Base-by-base conservation (phyloP, 176 grass and related monocot genomes). In the Carex kokanica region DNA sequence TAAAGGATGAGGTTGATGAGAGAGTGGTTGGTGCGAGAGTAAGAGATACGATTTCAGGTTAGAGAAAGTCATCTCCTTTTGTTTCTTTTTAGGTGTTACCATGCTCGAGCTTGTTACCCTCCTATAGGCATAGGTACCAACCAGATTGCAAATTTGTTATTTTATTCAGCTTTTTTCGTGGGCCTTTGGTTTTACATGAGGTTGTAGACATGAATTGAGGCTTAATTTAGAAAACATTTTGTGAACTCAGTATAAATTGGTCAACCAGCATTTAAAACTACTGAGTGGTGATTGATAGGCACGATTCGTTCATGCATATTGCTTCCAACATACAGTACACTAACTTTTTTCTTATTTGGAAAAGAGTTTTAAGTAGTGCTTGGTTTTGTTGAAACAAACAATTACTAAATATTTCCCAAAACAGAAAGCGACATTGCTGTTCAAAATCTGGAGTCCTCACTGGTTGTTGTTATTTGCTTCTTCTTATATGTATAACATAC, bases 1-100 rank as follows among this genome's bases (percentile, higher is more conserved):
- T 98, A 83, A 95, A 93, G 74, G 89, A 98, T 85, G 87, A 91
- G 63, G 86, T 84, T 53, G 90, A 90, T 31, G 88, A 93, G 58
- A 86, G 89, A 72, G 78, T 98, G n/a, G 85, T 93, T 68, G 95
- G 95, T 80, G 92, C 92, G 53, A 88, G 20, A 79, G 85, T 98
- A 53, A 88, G 83, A 88, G 93, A 98, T 54, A 90, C 23, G 4
- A 59, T 91, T 85, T 93, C 95, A 94, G 95, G 95, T 81, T 98
- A 98, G 85, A 89, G 88, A 80, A 82, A 92, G 88, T 79, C 88
- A 24, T 84, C 59, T 86, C 63, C 55, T 72, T 77, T 36, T 4
- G 0, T 25, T 60, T 51, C 71, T 54, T 24, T 14, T 38, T 62
- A 15, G 54, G 83, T 34, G 51, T 12, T 49, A 65, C 5, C n/a